Evolutionary conservation across 345 rosid species (phyloP), one percentile per base, ranked within the genome.

Genomic region (Syzygium aromaticum): DNA sequence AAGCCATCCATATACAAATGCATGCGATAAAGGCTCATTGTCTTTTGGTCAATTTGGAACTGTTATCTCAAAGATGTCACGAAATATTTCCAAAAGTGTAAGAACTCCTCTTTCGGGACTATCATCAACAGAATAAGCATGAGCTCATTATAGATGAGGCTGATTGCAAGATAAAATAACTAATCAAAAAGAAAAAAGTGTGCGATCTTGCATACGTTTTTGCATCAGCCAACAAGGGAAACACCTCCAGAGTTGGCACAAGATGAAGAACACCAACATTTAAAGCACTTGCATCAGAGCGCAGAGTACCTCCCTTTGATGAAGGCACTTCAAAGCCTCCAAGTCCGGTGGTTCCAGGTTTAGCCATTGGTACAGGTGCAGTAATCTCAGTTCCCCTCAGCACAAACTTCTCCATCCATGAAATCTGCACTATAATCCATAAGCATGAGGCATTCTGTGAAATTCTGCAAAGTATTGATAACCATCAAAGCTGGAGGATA

Each of bases 261-360:
- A 98, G 97, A 93, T 98, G 99, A 63, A 98, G 97, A 91, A 98
- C 99, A 84, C 99, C 99, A 84, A 98, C 88, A 57, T 98, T 98
- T 91, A 98, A 90, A 85, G 99, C 97, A 89, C 99, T 98, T 46
- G 99, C 99, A 90, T 98, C 99, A 89, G 98, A 93, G 84, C 99
- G 98, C 89, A 98, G 87, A 89, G 95, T 94, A 80, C 96, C 91
- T 73, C 99, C 99, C 92, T 93, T 96, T 57, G 99, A 95, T 82
- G 95, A 95, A 73, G 99, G 99, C 91, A 96, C 99, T 84, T 98
- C 99, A 91, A 98, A 98, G 85, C 99, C 99, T 88, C 99, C 99
- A 86, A 98, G 99, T 46, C 99, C 99, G 52, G 99, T 98, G 77
- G 99, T 98, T 90, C 97, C 97, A 4, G 97, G 90, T 51, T 96